phyloP scores from a whole-genome alignment of 345 rosid species.

The Physaria fendleri region DNA sequence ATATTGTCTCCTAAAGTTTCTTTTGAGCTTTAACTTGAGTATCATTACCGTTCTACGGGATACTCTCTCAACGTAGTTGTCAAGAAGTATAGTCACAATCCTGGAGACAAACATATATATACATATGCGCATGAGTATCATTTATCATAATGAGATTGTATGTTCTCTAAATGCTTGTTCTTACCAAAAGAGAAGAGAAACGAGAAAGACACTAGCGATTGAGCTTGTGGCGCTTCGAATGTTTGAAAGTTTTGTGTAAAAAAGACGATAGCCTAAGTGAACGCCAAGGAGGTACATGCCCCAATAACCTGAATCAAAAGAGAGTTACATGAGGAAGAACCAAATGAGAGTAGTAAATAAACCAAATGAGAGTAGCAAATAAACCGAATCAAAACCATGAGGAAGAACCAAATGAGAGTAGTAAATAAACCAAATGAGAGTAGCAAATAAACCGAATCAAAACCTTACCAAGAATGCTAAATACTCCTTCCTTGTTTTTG shows the following conservation, averaged over 20 bases:
- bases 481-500: slow-evolving; percentile 88
- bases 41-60: slow-evolving; percentile 71
- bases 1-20: neutral
- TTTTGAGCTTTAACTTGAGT: slow-evolving; percentile 17
- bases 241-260: slow-evolving; percentile 40
- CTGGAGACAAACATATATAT: slow-evolving; percentile 39
- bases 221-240: slow-evolving; percentile 44
- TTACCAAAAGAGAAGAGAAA: slow-evolving; percentile 63
- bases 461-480: slow-evolving; percentile 64
- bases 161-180: neutral
- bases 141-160: neutral
- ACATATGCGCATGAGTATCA: neutral
- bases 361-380: too few species aligned
- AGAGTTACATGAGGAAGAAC: neutral
- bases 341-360: neutral
- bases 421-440: slow-evolving; percentile 41
- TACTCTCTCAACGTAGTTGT: slow-evolving; percentile 69
- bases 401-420: slow-evolving; percentile 51
- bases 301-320: slow-evolving; percentile 70
- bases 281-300: slow-evolving; percentile 84
- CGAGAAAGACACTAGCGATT: slow-evolving; percentile 47
- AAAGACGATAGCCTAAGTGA: slow-evolving; percentile 65
- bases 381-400: too few species aligned
- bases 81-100: slow-evolving; percentile 52
- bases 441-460: neutral